These are phyloP conservation scores for Moesziomyces globuligerus DNA, from an alignment of 1,284 basidiomycete species.

Conservation along the genomic window DNA sequence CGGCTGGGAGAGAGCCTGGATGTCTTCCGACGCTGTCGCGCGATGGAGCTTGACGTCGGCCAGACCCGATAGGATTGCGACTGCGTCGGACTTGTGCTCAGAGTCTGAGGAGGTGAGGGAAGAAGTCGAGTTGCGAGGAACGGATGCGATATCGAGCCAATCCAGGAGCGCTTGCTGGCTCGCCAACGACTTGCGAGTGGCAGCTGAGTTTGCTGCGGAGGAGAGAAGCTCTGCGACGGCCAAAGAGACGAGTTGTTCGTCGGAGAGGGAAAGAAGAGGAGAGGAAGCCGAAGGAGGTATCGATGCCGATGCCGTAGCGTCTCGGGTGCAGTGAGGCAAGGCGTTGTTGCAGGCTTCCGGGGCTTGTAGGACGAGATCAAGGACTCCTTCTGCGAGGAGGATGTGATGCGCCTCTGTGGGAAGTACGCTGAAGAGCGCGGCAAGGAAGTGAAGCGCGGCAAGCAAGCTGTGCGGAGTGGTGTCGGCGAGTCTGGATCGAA, in stretches of 20 bases:
- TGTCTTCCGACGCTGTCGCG: slow-evolving; percentile 17
- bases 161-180: slow-evolving; percentile 37
- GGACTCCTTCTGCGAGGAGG: slow-evolving; percentile 28
- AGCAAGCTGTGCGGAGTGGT: slow-evolving; percentile 37
- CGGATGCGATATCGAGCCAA: slow-evolving; percentile 37
- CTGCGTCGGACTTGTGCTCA: slow-evolving; percentile 10
- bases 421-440: slow-evolving; percentile 33
- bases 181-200: slow-evolving; percentile 28
- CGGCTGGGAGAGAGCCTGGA: slow-evolving; percentile 21
- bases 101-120: neutral
- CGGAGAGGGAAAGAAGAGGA: neutral
- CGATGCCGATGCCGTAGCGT: neutral
- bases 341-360: slow-evolving; percentile 33
- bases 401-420: slow-evolving; percentile 33
- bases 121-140: slow-evolving; percentile 5
- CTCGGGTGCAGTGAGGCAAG: neutral
- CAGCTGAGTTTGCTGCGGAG: slow-evolving; percentile 31
- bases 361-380: slow-evolving; percentile 33
- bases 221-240: slow-evolving; percentile 36
- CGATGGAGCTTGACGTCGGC: slow-evolving; percentile 32
- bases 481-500: slow-evolving; percentile 36
- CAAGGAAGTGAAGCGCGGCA: slow-evolving; percentile 34
- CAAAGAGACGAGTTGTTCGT: slow-evolving; percentile 21
- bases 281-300: too few relatives aligned
- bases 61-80: slow-evolving; percentile 34